Conservation (phyloP, 257 asterid genomes). For the Osmanthus fragrans region DNA sequence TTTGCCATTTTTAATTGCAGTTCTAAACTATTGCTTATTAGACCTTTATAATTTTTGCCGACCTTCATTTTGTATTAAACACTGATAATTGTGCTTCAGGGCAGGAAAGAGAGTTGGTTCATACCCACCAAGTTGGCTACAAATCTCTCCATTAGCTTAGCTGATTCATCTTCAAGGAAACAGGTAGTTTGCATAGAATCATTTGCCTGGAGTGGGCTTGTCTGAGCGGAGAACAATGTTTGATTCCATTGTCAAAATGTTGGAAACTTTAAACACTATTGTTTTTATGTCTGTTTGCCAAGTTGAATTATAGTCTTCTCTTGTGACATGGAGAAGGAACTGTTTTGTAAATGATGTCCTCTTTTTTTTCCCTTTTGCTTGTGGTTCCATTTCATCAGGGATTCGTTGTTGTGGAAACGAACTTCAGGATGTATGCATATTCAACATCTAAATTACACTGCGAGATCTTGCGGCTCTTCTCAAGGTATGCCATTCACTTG, state of each 20-base stretch:
- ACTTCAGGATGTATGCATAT: slow-evolving; percentile 91
- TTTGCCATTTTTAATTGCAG: background rate
- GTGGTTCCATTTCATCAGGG: slow-evolving; percentile 54
- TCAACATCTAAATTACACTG: slow-evolving; percentile 88
- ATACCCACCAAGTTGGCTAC: slow-evolving; percentile 96
- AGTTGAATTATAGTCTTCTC: slow-evolving; percentile 6
- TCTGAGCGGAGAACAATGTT: slow-evolving; percentile 13
- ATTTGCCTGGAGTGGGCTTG: background rate
- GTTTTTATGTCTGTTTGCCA: background rate
- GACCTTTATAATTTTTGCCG: slow-evolving; percentile 1
- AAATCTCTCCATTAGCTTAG: slow-evolving; percentile 90
- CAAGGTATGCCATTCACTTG: slow-evolving; percentile 55
- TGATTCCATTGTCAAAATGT: slow-evolving; percentile 9
- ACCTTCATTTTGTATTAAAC: slow-evolving; percentile 17
- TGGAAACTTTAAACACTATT: background rate
- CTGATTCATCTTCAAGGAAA: slow-evolving; percentile 85
- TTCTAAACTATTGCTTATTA: background rate
- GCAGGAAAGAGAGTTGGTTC: slow-evolving; percentile 93
- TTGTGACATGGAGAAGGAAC: slow-evolving; percentile 3
- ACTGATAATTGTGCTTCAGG: slow-evolving; percentile 48
- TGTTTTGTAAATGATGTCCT: slow-evolving; percentile 11
- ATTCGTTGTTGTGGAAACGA: slow-evolving; percentile 91
- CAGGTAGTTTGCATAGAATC: slow-evolving; percentile 49
- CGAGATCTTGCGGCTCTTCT: slow-evolving; percentile 88
- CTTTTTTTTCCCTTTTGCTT: slow-evolving; percentile 10